Evolutionary conservation across 164 flowering plant species (phyloP), one percentile per base, ranked within the genome.

Genomic region (Umbilicus rupestris): DNA sequence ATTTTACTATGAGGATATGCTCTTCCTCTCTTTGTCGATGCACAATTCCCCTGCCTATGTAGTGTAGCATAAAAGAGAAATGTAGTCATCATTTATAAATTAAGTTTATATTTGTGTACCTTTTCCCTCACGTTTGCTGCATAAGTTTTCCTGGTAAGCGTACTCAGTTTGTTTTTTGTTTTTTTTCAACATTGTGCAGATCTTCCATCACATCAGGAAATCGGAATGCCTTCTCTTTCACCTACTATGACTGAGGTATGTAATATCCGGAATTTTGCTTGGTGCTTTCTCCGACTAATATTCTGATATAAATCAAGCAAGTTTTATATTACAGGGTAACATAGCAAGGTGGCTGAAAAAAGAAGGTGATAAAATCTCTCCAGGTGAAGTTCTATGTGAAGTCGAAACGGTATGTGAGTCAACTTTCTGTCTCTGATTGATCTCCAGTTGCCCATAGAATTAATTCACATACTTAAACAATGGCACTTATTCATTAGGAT

Each of bases 221-320:
- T 94, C 71, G 98, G 98, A 73, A 94, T 94, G 98, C 98, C 98
- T 60, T 94, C 98, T 71, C 96, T 94, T 33, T 93, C 98, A 52
- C 98, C 98, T 63, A 93, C 98, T 66, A 92, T 92, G 98, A 79
- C 92, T 16, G 98, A 93, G 96, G 98, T 72, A 77, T 64, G 70
- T 57, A 62, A 30, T 44, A 66, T 71, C 74, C 39, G 1, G 7
- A 31, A 14, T 57, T 64, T 44, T n/a, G 16, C 6, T 57, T 22
- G 41, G 28, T n/a, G 15, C 26, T 39, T 33, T 15, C 28, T 15
- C 15, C 55, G 47, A 35, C 29, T 55, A 24, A 19, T 19, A n/a
- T 30, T 33, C 7, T 67, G 59, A 73, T 42, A 39, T 66, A 39
- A 41, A 16, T 46, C 11, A 19, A 66, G 12, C 52, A 17, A 42